Base-by-base conservation (phyloP, 2,329 filamentous ascomycete species). In the Monilinia fructigena region DNA sequence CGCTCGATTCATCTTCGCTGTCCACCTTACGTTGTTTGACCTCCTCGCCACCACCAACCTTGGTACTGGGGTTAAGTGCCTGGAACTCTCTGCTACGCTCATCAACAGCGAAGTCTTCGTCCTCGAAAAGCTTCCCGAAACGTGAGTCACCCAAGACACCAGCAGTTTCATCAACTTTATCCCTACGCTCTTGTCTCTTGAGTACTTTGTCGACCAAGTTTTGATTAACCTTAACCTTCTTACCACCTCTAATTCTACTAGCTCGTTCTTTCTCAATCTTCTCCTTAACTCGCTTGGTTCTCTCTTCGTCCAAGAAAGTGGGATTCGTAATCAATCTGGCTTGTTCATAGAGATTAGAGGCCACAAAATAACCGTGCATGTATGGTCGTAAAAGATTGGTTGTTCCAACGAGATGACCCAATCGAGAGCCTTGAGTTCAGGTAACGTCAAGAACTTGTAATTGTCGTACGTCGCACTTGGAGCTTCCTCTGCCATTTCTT, bases 311-410 rank as follows among this genome's bases (percentile, higher is more conserved):
- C 84, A 91, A 96, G 63, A 96, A 85, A 76, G 96, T 96, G 0
- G 95, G 95, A 78, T 98, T 97, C 60, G 91, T 90, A 73, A 98
- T 97, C 68, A 99, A 81, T 65, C 91, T 85, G 23, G 95, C 95
- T 77, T 99, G 93, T 76, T 99, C 96, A 77, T 99, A 98, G 35
- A 99, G 80, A 75, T 93, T 92, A 73, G 96, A 94, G 47, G 91
- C 92, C 59, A 99, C 93, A 80, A 99, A 99, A 83, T 95, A 98
- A 73, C 95, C 96, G 77, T 99, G 95, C 96, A 99, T 99, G 76
- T 99, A 99, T 54, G 95, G 95, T 55, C 94, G 86, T 52, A 99
- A 82, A 26, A 98, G 81, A 75, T 91, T 95, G 38, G 93, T 96
- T 73, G 92, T 93, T 71, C 94, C 94, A 66, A 99, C 85, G 58